Evolutionary conservation across 2,329 filamentous ascomycete species (phyloP), one percentile per base, ranked within the genome.

Genomic region (Raffaelea deltoideospora): DNA sequence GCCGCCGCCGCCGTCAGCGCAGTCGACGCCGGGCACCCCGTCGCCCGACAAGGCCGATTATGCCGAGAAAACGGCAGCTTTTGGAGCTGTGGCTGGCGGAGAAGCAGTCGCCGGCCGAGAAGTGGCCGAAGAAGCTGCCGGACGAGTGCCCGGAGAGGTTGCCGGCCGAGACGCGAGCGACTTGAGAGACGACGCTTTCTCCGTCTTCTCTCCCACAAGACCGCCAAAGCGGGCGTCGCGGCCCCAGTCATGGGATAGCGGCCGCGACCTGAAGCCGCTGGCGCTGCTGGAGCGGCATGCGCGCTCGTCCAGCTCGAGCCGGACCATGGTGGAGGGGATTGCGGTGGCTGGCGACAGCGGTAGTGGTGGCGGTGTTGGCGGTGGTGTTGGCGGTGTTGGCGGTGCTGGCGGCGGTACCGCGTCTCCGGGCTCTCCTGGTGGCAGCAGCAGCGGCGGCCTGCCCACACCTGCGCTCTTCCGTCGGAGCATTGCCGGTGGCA

Each of bases 261-360:
- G 66, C 15, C 70, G 70, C 37, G 84, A 90, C 50, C 78, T 87
- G 48, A 77, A 81, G 46, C 87, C 87, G 0, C 60, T 95, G 9
- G 88, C 82, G 55, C 74, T 94, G 18, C 72, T 93, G 7, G n/a
- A n/a, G n/a, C 82, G 92, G 53, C 75, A 61, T 44, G 61, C 60
- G 4, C 59, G 63, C 9, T 44, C 49, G 4, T 41, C 34, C 17
- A 43, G 44, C 13, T n/a, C n/a, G 43, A 48, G 31, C 49, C 55
- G 6, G 46, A 48, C 8, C n/a, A n/a, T n/a, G n/a, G 28, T 35
- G n/a, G 33, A 39, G 28, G 33, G 21, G n/a, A n/a, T n/a, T n/a
- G n/a, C n/a, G n/a, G n/a, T n/a, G n/a, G n/a, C n/a, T n/a, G n/a
- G n/a, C n/a, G n/a, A n/a, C n/a, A n/a, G n/a, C n/a, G n/a, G n/a